Conservation (phyloP, 257 asterid genomes). For the Ehretia macrophylla region DNA sequence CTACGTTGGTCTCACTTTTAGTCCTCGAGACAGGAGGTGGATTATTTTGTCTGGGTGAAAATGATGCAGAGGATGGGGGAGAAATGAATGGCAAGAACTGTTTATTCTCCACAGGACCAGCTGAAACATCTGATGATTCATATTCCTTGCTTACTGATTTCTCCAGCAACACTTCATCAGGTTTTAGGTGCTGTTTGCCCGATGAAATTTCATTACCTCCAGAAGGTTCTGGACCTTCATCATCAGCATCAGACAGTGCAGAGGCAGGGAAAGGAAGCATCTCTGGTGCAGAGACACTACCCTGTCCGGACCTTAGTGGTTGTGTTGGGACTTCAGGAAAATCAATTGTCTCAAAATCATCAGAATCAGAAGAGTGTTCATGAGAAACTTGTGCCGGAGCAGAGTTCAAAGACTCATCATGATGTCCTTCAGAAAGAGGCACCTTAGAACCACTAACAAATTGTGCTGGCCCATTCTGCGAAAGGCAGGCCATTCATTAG, state of each 20-base stretch:
- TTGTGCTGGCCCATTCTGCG: slow-evolving; percentile 76
- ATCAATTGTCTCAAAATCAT: slow-evolving; percentile 56
- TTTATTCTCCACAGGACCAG: slow-evolving; percentile 29
- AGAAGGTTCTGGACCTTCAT: slow-evolving; percentile 34
- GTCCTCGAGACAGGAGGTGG: slow-evolving; percentile 25
- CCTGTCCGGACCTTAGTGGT: slow-evolving; percentile 45
- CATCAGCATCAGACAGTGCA: slow-evolving; percentile 58
- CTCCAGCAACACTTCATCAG: slow-evolving; percentile 12
- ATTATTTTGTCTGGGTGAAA: slow-evolving; percentile 21
- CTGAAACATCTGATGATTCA: slow-evolving; percentile 12
- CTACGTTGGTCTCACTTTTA: slow-evolving; percentile 30
- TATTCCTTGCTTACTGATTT: slow-evolving; percentile 24
- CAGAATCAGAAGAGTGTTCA: slow-evolving; percentile 49
- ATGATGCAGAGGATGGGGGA: slow-evolving; percentile 46
- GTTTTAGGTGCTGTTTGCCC: slow-evolving; percentile 9
- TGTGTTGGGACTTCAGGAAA: slow-evolving; percentile 82
- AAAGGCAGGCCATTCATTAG: slow-evolving; percentile 11
- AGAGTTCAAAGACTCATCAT: slow-evolving; percentile 30
- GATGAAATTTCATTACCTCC: slow-evolving; percentile 14
- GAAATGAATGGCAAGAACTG: slow-evolving; percentile 60
- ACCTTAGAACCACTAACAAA: slow-evolving; percentile 57
- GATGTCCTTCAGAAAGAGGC: slow-evolving; percentile 64
- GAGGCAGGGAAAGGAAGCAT: slow-evolving; percentile 41
- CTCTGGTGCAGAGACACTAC: slow-evolving; percentile 39
- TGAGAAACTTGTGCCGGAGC: slow-evolving; percentile 33